Conservation (phyloP, 2,329 filamentous ascomycete genomes). For the Diaporthe citrichinensis region DNA sequence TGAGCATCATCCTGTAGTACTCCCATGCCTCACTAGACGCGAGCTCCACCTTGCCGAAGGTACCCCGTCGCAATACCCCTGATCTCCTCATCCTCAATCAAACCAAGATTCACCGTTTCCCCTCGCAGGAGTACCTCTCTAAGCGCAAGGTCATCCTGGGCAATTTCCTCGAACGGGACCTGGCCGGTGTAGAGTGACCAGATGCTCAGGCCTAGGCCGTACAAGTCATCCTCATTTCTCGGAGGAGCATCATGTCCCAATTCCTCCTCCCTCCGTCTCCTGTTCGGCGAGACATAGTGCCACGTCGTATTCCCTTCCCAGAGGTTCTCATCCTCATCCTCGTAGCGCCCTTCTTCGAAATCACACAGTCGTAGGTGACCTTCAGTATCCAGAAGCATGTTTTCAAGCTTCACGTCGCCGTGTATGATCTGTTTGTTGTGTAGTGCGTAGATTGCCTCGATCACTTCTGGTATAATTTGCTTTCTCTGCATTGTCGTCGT, state of each 20-base stretch:
- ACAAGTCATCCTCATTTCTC: not conserved
- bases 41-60: not conserved
- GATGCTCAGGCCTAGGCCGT: conserved; percentile 3
- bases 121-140: not conserved
- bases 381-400: not conserved
- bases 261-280: conserved; percentile 1
- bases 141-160: not conserved
- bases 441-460: not conserved
- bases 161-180: not conserved
- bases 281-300: conserved; percentile 1
- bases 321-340: not conserved
- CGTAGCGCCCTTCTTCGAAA: not conserved
- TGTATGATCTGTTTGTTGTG: not conserved
- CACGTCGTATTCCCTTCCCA: not conserved
- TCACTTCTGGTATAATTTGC: not conserved
- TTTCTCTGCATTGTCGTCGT: not conserved
- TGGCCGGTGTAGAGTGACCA: not conserved
- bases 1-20: not conserved
- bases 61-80: not conserved
- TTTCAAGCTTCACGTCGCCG: conserved; percentile 6
- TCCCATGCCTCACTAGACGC: not conserved
- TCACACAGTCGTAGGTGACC: not conserved
- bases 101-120: not conserved
- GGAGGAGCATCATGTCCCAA: not conserved
- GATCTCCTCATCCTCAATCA: not conserved